phyloP scores from a whole-genome alignment of 1,284 basidiomycete genomes.

The Phylloboletellus chloephorus region DNA sequence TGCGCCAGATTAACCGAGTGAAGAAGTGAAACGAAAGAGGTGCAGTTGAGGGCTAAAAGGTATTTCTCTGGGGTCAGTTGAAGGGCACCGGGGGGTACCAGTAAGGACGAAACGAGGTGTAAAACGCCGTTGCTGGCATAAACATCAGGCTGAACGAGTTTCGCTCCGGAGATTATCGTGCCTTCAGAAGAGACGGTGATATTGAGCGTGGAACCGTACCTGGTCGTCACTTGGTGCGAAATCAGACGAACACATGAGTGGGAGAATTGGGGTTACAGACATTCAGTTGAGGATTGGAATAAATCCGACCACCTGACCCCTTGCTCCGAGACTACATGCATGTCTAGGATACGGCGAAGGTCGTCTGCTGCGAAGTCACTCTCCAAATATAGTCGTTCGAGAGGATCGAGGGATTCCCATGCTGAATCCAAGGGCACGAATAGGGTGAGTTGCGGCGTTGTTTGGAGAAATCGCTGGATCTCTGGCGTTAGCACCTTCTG shows the following conservation, averaged over 20 bases:
- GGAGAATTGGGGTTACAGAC: conserved; percentile 40
- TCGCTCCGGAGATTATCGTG: conserved; percentile 60
- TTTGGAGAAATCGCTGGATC: conserved; percentile 51
- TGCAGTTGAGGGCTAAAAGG: conserved; percentile 85
- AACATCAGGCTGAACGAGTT: conserved; percentile 68
- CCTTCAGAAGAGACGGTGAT: conserved; percentile 50
- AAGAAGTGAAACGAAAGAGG: conserved; percentile 82
- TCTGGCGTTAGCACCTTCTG: conserved; percentile 57
- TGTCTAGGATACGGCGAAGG: conserved; percentile 68
- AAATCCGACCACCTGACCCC: conserved; percentile 61
- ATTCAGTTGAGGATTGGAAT: conserved; percentile 47
- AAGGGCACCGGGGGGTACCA: conserved; percentile 75
- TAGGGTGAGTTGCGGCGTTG: conserved; percentile 73
- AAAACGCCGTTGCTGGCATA: conserved; percentile 94
- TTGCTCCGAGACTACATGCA: conserved; percentile 61
- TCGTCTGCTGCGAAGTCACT: conserved; percentile 81
- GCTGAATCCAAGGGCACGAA: conserved; percentile 88
- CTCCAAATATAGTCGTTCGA: conserved; percentile 81
- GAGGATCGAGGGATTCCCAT: conserved; percentile 57
- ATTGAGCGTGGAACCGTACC: conserved; percentile 64
- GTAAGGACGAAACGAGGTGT: conserved; percentile 81
- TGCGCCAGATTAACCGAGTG: conserved; percentile 75
- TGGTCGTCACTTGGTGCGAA: conserved; percentile 53
- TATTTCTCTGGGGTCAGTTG: conserved; percentile 90
- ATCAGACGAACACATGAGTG: conserved; percentile 14